Percentiles rank a stretch among this genome's conserved stretches.
These are phyloP conservation scores for Blepharisma japonicum DNA, from an alignment of 73 alveolate genomes.

Conservation along the genomic window DNA sequence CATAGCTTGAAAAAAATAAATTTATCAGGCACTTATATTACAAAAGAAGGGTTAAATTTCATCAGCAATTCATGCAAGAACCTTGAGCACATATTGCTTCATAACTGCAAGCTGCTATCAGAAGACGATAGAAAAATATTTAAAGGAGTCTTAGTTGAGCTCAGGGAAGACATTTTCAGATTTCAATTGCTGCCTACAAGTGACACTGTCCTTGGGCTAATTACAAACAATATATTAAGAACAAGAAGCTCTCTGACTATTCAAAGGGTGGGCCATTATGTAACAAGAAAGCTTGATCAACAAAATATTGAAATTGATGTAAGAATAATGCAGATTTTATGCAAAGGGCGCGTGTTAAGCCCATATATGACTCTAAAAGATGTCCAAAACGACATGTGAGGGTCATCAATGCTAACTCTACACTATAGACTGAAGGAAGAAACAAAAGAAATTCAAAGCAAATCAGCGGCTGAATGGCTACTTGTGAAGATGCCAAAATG, in stretches of 20 bases:
- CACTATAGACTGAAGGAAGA: conserved; percentile 45
- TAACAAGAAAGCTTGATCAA: conserved; percentile 35
- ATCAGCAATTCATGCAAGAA: conserved; percentile 31
- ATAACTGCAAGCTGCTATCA: conserved; percentile 40
- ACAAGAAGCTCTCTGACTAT: conserved; percentile 59
- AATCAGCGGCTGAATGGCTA: conserved; percentile 16
- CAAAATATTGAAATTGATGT: conserved; percentile 36
- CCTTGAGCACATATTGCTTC: conserved; percentile 28
- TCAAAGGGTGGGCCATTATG: conserved; percentile 55
- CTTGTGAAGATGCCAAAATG: conserved; percentile 63
- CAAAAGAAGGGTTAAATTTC: conserved; percentile 25
- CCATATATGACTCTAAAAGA: conserved; percentile 39
- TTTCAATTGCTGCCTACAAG: conserved; percentile 49
- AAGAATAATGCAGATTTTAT: conserved; percentile 38
- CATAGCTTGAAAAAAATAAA: conserved; percentile 39
- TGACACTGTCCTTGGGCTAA: conserved; percentile 36
- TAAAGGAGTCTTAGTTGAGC: not conserved
- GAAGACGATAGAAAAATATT: conserved; percentile 42
- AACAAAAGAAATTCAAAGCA: not conserved
- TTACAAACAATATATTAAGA: conserved; percentile 54
- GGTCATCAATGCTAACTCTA: conserved; percentile 33
- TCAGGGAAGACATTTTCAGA: conserved; percentile 52
- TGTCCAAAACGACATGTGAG: conserved; percentile 46
- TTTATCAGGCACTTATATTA: conserved; percentile 40
- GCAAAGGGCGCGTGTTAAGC: conserved; percentile 34